Conservation (phyloP, 441 rosid species). For the Gossypium lobatum region DNA sequence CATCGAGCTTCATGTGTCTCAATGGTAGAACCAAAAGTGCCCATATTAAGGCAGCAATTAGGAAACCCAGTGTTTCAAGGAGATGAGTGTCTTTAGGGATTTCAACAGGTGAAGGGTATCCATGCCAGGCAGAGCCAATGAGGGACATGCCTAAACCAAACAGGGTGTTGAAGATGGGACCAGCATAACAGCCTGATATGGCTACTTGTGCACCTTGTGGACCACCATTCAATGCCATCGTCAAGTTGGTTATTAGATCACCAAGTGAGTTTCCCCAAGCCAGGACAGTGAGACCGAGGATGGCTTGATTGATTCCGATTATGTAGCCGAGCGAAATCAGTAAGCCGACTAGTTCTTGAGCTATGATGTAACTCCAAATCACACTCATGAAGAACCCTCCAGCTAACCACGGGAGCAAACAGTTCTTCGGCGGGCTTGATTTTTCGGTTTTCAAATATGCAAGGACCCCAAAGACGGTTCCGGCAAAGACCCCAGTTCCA, state of each 20-base stretch:
- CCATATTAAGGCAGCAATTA: constrained; percentile 63
- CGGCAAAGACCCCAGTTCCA: constrained; percentile 41
- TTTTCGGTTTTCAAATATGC: constrained; percentile 44
- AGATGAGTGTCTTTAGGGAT: constrained; percentile 52
- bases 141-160: constrained; percentile 74
- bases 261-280: constrained; percentile 94
- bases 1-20: constrained; percentile 63
- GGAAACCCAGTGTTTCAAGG: constrained; percentile 64
- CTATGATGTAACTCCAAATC: constrained; percentile 73
- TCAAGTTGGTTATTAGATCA: constrained; percentile 62
- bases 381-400: constrained; percentile 89
- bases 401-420: constrained; percentile 63
- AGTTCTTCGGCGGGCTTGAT: constrained; percentile 53
- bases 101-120: constrained; percentile 42
- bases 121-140: constrained; percentile 44
- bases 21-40: constrained; percentile 60
- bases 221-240: constrained; percentile 62
- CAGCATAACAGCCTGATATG: constrained; percentile 78
- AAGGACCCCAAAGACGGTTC: constrained; percentile 41
- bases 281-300: constrained; percentile 69
- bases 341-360: constrained; percentile 74
- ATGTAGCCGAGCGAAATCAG: constrained; percentile 61
- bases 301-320: constrained; percentile 53
- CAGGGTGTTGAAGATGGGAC: constrained; percentile 72
- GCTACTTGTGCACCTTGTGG: constrained; percentile 69